phyloP scores from a whole-genome alignment of 768 basidiomycete genomes.

The Rhodotorula paludigena region DNA sequence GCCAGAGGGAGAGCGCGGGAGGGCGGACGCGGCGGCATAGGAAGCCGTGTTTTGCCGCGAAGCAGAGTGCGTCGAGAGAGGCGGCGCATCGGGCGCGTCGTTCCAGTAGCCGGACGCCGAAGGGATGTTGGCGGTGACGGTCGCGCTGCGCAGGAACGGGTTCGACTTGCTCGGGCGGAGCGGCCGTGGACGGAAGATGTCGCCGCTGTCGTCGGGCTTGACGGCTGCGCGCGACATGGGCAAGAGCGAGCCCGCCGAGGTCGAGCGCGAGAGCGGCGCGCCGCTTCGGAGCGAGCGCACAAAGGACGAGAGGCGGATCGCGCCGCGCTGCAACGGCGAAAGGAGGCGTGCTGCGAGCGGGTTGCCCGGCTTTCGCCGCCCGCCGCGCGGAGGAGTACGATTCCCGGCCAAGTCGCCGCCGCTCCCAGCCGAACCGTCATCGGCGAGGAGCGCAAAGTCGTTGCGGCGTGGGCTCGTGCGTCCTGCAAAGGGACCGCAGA shows the following conservation, averaged over 20 bases:
- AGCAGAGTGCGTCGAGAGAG: not conserved
- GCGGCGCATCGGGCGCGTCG: constrained; percentile 20
- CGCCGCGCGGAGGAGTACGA: not conserved
- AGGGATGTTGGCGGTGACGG: not conserved
- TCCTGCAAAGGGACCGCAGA: constrained; percentile 12
- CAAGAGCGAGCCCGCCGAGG: constrained; percentile 6
- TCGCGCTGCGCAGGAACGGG: constrained; percentile 25
- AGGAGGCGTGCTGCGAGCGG: not conserved
- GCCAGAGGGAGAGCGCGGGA: not conserved
- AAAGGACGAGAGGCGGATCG: constrained; percentile 15
- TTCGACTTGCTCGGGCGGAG: constrained; percentile 25
- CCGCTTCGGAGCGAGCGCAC: constrained; percentile 8
- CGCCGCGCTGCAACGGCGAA: constrained; percentile 11
- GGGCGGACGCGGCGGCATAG: not conserved
- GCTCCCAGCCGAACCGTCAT: not conserved
- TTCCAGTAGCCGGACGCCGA: constrained; percentile 14
- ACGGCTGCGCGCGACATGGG: constrained; percentile 17
- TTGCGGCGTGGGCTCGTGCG: not conserved
- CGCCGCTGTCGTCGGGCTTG: not conserved
- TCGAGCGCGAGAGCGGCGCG: not conserved
- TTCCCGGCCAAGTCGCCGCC: constrained; percentile 5
- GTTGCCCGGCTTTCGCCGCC: not conserved
- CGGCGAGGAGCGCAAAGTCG: constrained; percentile 24
- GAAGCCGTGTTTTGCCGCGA: not conserved
- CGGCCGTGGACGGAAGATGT: constrained; percentile 21